A percentile compares a stretch with the other conserved stretches of the same genome.
These are phyloP conservation scores for Xerocomellus chrysenteron DNA, from an alignment of 768 basidiomycete genomes.

Conservation along the genomic window DNA sequence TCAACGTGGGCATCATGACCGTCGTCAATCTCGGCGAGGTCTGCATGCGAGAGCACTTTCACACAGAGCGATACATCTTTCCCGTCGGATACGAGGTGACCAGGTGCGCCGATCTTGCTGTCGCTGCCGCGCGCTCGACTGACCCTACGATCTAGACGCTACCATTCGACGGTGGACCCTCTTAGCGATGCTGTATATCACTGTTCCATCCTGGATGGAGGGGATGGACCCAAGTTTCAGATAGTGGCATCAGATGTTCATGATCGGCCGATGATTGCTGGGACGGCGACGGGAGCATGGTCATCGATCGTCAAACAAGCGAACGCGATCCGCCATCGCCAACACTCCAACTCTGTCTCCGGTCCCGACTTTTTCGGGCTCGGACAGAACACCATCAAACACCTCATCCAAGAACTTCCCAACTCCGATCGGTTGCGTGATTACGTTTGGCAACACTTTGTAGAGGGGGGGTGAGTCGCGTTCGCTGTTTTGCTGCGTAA, in stretches of 20 bases:
- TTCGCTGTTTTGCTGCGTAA: slow-evolving; percentile 10
- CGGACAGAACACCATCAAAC: slow-evolving; percentile 86
- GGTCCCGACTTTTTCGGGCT: slow-evolving; percentile 89
- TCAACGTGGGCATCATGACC: slow-evolving; percentile 87
- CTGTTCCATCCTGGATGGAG: slow-evolving; percentile 82
- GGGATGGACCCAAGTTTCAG: slow-evolving; percentile 84
- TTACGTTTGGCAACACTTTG: slow-evolving; percentile 86
- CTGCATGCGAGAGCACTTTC: slow-evolving; percentile 81
- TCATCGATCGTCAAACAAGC: slow-evolving; percentile 80
- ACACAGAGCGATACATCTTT: slow-evolving; percentile 86
- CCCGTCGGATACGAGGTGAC: slow-evolving; percentile 85
- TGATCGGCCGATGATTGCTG: slow-evolving; percentile 72
- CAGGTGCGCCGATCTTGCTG: slow-evolving; percentile 44
- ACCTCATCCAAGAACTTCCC: slow-evolving; percentile 82
- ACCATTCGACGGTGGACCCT: slow-evolving; percentile 73
- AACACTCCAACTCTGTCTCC: slow-evolving; percentile 84
- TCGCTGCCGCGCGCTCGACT: not conserved
- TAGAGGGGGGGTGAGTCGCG: slow-evolving; percentile 76
- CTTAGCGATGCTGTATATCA: slow-evolving; percentile 68
- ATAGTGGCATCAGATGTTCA: slow-evolving; percentile 73
- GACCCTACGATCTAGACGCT: slow-evolving; percentile 50
- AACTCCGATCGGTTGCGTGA: slow-evolving; percentile 68
- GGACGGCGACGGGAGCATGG: slow-evolving; percentile 90
- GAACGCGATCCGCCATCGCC: slow-evolving; percentile 74
- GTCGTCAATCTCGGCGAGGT: slow-evolving; percentile 72